These are phyloP conservation scores for Fusarium poae DNA, from an alignment of 2,329 filamentous ascomycete species.

Conservation along the genomic window DNA sequence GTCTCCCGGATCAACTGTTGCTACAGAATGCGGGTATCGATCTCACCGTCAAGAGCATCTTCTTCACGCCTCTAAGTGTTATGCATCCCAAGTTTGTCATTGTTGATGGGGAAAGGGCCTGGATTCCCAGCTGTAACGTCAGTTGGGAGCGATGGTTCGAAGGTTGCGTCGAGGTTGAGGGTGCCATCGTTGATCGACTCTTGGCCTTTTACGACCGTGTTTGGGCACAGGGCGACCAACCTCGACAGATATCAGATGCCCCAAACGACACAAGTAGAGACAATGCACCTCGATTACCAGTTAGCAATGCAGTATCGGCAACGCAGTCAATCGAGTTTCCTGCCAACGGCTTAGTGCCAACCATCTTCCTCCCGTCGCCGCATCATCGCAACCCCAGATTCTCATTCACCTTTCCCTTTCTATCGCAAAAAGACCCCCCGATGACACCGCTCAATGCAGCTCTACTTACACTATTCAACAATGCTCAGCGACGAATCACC, in stretches of 20 bases:
- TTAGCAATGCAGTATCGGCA: slow-evolving; percentile 43
- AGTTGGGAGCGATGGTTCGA: slow-evolving; percentile 93
- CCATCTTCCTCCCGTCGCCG: slow-evolving; percentile 78
- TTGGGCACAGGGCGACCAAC: slow-evolving; percentile 65
- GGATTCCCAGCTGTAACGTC: slow-evolving; percentile 84
- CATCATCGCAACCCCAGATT: slow-evolving; percentile 78
- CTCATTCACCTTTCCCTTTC: slow-evolving; percentile 72
- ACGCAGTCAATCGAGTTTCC: slow-evolving; percentile 50
- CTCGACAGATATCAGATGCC: not conserved
- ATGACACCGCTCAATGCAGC: slow-evolving; percentile 76
- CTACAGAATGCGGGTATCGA: slow-evolving; percentile 72
- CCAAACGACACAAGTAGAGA: not conserved
- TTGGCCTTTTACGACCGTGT: slow-evolving; percentile 75
- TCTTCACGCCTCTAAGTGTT: slow-evolving; percentile 84
- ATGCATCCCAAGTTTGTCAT: slow-evolving; percentile 89
- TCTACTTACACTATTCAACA: slow-evolving; percentile 70
- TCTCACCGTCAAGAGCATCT: slow-evolving; percentile 79
- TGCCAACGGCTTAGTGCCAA: slow-evolving; percentile 56
- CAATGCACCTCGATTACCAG: not conserved
- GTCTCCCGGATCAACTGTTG: slow-evolving; percentile 68
- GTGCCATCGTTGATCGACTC: slow-evolving; percentile 71
- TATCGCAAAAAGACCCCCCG: slow-evolving; percentile 63
- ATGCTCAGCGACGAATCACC: slow-evolving; percentile 70
- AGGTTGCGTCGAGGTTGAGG: slow-evolving; percentile 76
- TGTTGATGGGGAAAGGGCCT: slow-evolving; percentile 74